phyloP scores from a whole-genome alignment of 2,329 filamentous ascomycete species.

The Diaporthe capsici region DNA sequence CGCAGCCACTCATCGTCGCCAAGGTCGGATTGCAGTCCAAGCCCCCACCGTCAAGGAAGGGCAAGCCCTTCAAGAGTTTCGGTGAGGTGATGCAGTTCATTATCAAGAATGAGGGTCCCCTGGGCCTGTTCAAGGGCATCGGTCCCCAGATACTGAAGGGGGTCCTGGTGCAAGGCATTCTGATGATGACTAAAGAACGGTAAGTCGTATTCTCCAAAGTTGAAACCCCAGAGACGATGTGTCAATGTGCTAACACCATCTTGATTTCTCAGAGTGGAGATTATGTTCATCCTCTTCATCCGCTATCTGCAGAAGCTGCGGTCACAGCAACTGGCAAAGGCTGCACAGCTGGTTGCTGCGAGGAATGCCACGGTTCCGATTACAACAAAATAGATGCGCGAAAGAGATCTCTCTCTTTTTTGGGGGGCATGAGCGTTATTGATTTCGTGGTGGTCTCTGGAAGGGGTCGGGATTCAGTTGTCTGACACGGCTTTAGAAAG shows the following conservation, averaged over 20 bases:
- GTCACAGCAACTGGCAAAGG: conserved; percentile 77
- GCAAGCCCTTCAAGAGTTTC: conserved; percentile 94
- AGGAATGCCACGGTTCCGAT: conserved; percentile 60
- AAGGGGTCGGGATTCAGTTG: not conserved
- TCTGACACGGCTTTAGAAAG: not conserved
- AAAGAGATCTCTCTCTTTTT: not conserved
- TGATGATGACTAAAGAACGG: conserved; percentile 99
- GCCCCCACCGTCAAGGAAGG: conserved; percentile 85
- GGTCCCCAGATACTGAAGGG: conserved; percentile 95
- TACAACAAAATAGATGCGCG: conserved; percentile 47
- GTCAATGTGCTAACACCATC: conserved; percentile 32
- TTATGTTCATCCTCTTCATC: conserved; percentile 88
- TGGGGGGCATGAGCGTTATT: conserved; percentile 7
- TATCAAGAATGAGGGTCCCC: conserved; percentile 84
- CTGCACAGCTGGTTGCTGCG: conserved; percentile 73
- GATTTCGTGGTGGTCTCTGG: not conserved
- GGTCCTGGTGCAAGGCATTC: conserved; percentile 90
- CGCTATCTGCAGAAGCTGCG: conserved; percentile 82
- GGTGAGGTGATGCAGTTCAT: conserved; percentile 96
- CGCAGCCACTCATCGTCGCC: conserved; percentile 96
- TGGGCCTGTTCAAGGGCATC: conserved; percentile 96
- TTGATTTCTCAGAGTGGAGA: conserved; percentile 76
- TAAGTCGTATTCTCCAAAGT: conserved; percentile 55
- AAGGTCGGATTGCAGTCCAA: conserved; percentile 97
- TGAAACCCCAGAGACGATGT: not conserved